Percentiles rank a stretch among this genome's conserved stretches.
These are phyloP conservation scores for Penicillium canescens DNA, from an alignment of 495 filamentous ascomycete genomes.

Conservation along the genomic window DNA sequence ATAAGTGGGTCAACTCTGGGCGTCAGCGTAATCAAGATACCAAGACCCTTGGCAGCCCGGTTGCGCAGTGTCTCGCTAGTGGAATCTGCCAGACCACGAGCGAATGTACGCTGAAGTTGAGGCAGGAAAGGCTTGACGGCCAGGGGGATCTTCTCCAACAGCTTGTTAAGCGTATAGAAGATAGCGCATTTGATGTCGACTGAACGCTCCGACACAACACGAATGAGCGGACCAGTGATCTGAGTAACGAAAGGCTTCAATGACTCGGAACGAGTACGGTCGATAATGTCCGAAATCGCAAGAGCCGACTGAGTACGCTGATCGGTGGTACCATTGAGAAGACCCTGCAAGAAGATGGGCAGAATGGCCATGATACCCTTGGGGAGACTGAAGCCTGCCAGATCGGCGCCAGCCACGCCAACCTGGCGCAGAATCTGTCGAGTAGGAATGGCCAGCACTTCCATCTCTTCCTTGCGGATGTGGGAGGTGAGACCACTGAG, in stretches of 20 bases:
- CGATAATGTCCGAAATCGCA: slow-evolving; percentile 92
- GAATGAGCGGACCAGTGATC: slow-evolving; percentile 94
- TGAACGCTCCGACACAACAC: slow-evolving; percentile 93
- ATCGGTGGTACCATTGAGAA: slow-evolving; percentile 92
- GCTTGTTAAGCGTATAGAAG: slow-evolving; percentile 87
- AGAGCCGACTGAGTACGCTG: slow-evolving; percentile 90
- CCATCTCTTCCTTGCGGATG: slow-evolving; percentile 98
- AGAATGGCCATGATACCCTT: slow-evolving; percentile 97
- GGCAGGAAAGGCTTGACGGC: slow-evolving; percentile 96
- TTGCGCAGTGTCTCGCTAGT: slow-evolving; percentile 86
- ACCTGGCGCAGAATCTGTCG: slow-evolving; percentile 82
- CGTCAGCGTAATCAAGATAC: slow-evolving; percentile 93
- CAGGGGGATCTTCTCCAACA: slow-evolving; percentile 94
- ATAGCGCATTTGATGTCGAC: slow-evolving; percentile 93
- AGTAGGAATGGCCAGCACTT: slow-evolving; percentile 83
- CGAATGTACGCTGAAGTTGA: slow-evolving; percentile 94
- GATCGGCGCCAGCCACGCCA: slow-evolving; percentile 79
- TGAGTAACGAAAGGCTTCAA: slow-evolving; percentile 94
- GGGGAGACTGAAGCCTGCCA: slow-evolving; percentile 87
- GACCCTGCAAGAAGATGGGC: slow-evolving; percentile 95
- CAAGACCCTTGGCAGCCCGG: slow-evolving; percentile 91
- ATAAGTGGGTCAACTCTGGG: slow-evolving; percentile 92
- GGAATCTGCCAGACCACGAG: slow-evolving; percentile 89
- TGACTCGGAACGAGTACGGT: slow-evolving; percentile 79
- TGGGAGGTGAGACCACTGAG: slow-evolving; percentile 83